phyloP scores from a whole-genome alignment of 768 basidiomycete genomes.

The Suillus americanus region DNA sequence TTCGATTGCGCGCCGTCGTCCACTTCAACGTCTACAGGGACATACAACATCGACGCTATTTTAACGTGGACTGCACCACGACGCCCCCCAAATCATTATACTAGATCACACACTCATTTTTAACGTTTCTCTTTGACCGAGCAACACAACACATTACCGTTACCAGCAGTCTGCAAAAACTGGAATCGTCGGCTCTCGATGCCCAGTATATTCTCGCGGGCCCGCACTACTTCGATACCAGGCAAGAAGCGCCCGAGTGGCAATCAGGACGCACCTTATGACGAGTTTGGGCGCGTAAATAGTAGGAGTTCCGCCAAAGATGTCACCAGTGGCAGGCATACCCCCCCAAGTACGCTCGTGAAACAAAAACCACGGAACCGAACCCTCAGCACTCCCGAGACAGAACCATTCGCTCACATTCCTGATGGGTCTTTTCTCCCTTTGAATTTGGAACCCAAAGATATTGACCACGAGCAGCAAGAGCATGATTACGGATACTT shows the following conservation, averaged over 20 bases:
- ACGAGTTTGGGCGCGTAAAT: constrained; percentile 67
- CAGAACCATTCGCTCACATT: constrained; percentile 38
- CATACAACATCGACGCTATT: no score
- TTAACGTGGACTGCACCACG: background rate
- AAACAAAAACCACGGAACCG: constrained; percentile 42
- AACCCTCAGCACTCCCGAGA: constrained; percentile 39
- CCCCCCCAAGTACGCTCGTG: constrained; percentile 11
- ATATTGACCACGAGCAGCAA: constrained; percentile 38
- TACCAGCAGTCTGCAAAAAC: background rate
- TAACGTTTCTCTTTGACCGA: background rate
- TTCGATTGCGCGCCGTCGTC: background rate
- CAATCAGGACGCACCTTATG: constrained; percentile 32
- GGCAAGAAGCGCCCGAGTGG: constrained; percentile 37
- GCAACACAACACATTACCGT: constrained; percentile 13
- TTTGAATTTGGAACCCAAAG: constrained; percentile 49
- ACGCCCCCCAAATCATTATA: constrained; percentile 1
- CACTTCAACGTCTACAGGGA: background rate
- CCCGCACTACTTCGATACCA: constrained; percentile 61
- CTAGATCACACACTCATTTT: constrained; percentile 2
- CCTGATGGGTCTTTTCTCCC: constrained; percentile 55
- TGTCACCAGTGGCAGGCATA: constrained; percentile 21
- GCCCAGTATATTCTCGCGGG: constrained; percentile 74
- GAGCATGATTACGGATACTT: constrained; percentile 70
- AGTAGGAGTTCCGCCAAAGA: constrained; percentile 44
- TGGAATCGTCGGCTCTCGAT: constrained; percentile 38